Evolutionary conservation across 179 eudicot species (phyloP).

Genomic region (Patellifolia procumbens): DNA sequence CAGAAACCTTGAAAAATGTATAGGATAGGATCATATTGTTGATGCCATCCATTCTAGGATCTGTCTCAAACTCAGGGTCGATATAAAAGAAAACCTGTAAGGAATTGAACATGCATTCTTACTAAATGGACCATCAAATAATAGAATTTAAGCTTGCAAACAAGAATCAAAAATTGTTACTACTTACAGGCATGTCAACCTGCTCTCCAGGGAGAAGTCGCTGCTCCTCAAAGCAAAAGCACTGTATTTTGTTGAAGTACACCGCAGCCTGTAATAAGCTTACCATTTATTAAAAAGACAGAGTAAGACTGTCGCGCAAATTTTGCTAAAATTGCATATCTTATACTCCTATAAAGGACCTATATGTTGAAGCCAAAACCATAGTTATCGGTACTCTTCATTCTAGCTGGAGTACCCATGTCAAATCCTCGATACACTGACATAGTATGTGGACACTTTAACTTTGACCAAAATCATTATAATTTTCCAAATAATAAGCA

Average conservation of each 20-base stretch:
- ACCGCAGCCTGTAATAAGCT: conserved; percentile 73
- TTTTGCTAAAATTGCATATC: not conserved
- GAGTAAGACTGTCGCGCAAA: not conserved
- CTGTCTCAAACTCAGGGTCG: conserved; percentile 89
- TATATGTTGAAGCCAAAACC: no score
- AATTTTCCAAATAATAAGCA: no score
- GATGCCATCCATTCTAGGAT: conserved; percentile 53
- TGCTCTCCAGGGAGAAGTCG: conserved; percentile 97
- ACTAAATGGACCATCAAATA: not conserved
- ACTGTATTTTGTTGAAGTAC: conserved; percentile 93
- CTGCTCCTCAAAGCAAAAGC: conserved; percentile 97
- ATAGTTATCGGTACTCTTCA: no score
- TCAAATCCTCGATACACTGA: no score
- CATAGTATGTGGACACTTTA: no score
- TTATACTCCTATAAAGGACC: no score
- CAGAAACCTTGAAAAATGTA: conserved; percentile 74
- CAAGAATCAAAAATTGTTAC: not conserved
- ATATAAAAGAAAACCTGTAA: conserved; percentile 76
- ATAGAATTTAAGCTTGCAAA: not conserved
- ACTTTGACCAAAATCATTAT: no score
- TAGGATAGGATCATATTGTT: conserved; percentile 75
- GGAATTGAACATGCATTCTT: not conserved
- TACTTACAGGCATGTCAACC: conserved; percentile 96
- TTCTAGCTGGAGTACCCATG: no score
- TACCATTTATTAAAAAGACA: not conserved